phyloP scores from a whole-genome alignment of 768 basidiomycete genomes.

The Artomyces pyxidatus region DNA sequence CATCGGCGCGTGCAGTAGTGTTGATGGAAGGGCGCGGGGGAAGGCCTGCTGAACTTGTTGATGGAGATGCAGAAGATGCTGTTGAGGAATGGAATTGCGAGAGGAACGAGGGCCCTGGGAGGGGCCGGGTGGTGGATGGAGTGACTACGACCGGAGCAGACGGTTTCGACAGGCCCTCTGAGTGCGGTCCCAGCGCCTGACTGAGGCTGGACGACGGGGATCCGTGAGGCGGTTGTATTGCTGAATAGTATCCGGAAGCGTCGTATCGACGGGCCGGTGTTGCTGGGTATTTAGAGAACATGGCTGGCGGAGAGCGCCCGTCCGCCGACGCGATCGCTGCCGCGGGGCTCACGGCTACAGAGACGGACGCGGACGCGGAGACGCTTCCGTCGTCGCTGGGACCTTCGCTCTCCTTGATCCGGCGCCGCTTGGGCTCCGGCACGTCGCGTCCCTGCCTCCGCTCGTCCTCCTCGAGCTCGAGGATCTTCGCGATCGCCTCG shows the following conservation, averaged over 20 bases:
- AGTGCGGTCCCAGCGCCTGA: not conserved
- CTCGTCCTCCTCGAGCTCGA: conserved; percentile 15
- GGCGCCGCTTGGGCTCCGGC: conserved; percentile 14
- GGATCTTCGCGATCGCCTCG: conserved; percentile 16
- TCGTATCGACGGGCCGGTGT: not conserved
- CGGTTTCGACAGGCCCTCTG: too few species aligned
- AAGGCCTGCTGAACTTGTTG: conserved; percentile 3
- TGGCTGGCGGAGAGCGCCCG: not conserved
- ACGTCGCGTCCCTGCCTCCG: conserved; percentile 15
- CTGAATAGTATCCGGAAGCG: not conserved
- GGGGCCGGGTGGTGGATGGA: not conserved
- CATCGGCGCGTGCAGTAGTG: conserved; percentile 1
- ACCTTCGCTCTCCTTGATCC: conserved; percentile 4
- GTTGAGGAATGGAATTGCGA: conserved; percentile 2
- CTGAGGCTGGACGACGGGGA: conserved; percentile 6
- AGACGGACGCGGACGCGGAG: not conserved
- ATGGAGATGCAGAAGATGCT: conserved; percentile 3
- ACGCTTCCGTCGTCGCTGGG: not conserved
- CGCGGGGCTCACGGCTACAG: not conserved
- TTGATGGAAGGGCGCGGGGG: conserved; percentile 2
- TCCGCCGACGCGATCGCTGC: not conserved
- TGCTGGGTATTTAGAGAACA: not conserved
- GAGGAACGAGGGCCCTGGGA: not conserved
- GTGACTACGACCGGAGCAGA: not conserved
- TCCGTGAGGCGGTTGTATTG: not conserved